These are phyloP conservation scores for Hygrophoropsis aurantiaca DNA, from an alignment of 768 basidiomycete species.

Conservation along the genomic window DNA sequence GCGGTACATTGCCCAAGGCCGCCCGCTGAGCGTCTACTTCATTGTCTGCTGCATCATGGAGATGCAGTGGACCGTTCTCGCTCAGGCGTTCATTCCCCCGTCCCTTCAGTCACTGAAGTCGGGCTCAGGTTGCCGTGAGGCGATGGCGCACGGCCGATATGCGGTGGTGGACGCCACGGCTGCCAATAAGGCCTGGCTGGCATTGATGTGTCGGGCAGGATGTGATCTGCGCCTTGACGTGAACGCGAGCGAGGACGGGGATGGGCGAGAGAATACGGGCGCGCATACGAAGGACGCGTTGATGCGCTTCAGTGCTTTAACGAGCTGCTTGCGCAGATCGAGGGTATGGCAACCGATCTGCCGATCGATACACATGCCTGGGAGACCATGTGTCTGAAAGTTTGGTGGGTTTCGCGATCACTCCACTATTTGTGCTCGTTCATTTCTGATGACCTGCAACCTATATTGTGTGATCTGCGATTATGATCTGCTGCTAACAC, in stretches of 20 bases:
- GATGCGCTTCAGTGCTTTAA: constrained; percentile 72
- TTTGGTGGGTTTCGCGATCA: constrained; percentile 50
- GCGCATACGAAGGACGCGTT: constrained; percentile 38
- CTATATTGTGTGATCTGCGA: too few relatives aligned
- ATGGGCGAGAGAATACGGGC: constrained; percentile 33
- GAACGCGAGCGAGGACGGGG: too few relatives aligned
- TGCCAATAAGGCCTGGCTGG: constrained; percentile 79
- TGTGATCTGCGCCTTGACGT: constrained; percentile 36
- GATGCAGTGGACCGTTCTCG: constrained; percentile 81
- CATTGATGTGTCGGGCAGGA: constrained; percentile 57
- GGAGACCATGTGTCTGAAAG: constrained; percentile 93
- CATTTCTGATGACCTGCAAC: not conserved
- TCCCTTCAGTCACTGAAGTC: constrained; percentile 26
- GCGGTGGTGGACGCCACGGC: constrained; percentile 69
- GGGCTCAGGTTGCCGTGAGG: too few relatives aligned
- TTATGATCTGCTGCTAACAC: too few relatives aligned
- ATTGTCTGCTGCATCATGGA: constrained; percentile 88
- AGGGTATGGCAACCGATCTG: constrained; percentile 80
- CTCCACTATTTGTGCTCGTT: not conserved
- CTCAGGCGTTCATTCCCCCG: constrained; percentile 57
- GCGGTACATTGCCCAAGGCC: constrained; percentile 71
- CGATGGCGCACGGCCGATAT: constrained; percentile 8
- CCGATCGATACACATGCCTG: constrained; percentile 85
- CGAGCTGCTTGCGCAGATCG: constrained; percentile 75
- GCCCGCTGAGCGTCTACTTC: constrained; percentile 85